Evolutionary conservation across 148 eudicot species (phyloP).

Genomic region (Diospyros kaki): DNA sequence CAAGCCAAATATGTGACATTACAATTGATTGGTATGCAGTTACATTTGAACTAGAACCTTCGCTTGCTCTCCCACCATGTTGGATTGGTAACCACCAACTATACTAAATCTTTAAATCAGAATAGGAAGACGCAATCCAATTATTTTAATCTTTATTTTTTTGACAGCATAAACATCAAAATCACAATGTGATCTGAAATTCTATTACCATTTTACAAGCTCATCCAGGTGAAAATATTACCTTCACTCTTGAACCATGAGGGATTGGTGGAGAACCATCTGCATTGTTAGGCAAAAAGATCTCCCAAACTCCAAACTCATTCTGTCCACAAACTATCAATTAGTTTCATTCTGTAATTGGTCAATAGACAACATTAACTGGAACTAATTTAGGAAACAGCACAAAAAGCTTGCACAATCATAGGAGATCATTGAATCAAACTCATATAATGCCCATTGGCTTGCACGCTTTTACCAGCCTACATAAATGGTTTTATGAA

Average conservation of each 20-base stretch:
- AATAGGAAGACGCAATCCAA: too few relatives aligned
- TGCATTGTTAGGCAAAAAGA: conserved; percentile 91
- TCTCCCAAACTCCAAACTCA: conserved; percentile 97
- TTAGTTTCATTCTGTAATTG: conserved; percentile 5
- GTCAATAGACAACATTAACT: not conserved
- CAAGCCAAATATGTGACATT: too few relatives aligned
- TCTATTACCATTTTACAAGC: not conserved
- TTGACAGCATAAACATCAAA: not conserved
- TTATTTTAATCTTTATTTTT: too few relatives aligned
- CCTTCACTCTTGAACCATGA: conserved; percentile 98
- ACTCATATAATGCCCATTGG: too few relatives aligned
- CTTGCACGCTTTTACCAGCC: not conserved
- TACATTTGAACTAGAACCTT: too few relatives aligned
- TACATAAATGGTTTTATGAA: not conserved
- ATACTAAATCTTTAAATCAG: too few relatives aligned
- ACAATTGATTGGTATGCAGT: too few relatives aligned
- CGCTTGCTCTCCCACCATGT: too few relatives aligned
- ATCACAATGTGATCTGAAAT: not conserved
- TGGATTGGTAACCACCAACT: too few relatives aligned
- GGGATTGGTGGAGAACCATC: conserved; percentile 96
- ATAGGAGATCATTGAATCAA: not conserved
- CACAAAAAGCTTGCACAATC: not conserved
- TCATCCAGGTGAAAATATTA: conserved; percentile 23
- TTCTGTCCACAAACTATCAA: conserved; percentile 48
- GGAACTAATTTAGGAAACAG: not conserved